Conservation (phyloP, 2,329 filamentous ascomycete genomes). For the Talaromyces sp. region DNA sequence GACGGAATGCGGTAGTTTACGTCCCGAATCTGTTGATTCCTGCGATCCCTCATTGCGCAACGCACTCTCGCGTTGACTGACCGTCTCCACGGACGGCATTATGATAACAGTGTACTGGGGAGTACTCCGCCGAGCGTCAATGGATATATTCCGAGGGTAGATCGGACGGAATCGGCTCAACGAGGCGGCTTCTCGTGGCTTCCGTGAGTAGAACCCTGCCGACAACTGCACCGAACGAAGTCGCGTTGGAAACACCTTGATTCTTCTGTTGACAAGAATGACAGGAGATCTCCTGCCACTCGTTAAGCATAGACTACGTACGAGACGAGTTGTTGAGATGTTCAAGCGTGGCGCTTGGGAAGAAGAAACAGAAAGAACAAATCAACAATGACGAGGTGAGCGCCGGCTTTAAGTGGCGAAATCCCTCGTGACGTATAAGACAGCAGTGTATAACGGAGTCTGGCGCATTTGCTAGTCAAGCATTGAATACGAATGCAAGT, state of each 20-base stretch:
- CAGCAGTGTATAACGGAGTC: neutral
- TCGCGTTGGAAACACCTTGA: conserved; percentile 16
- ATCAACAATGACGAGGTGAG: neutral
- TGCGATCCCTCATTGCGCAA: conserved; percentile 25
- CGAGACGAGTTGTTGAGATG: neutral
- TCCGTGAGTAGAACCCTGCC: neutral
- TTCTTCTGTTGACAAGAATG: conserved; percentile 7
- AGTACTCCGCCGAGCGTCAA: conserved; percentile 2
- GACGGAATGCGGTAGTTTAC: conserved; percentile 15
- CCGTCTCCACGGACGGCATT: conserved; percentile 38
- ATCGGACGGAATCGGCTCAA: neutral
- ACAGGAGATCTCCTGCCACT: conserved; percentile 19
- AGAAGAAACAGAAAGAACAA: neutral
- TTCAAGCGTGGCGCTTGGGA: neutral
- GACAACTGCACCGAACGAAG: conserved; percentile 3
- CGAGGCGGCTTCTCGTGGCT: neutral
- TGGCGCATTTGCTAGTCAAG: neutral
- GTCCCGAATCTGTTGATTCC: conserved; percentile 23
- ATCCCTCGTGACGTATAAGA: conserved; percentile 2
- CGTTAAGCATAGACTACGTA: neutral
- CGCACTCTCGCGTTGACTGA: conserved; percentile 34
- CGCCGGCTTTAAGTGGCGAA: neutral
- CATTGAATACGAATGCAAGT: neutral
- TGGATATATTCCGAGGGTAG: conserved; percentile 7
- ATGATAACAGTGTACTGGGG: conserved; percentile 28